Evolutionary conservation across 306 rosid genomes (phyloP).

Genomic region (Abrus precatorius): DNA sequence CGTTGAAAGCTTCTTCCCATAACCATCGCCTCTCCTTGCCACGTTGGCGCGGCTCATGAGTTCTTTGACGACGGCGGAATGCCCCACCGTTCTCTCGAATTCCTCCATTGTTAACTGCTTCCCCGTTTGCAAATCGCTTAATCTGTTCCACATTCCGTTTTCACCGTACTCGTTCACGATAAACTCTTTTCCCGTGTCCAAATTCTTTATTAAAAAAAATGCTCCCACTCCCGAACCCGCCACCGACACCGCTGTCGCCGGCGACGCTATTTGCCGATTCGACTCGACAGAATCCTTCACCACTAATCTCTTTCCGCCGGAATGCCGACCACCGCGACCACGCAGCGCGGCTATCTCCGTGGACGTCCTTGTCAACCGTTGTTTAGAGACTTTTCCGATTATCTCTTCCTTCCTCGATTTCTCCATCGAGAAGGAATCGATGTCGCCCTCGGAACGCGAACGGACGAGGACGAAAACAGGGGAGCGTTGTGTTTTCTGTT

Average conservation of each 20-base stretch:
- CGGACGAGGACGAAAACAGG: conserved; percentile 59
- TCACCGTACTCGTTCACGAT: conserved; percentile 74
- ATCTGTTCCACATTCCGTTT: conserved; percentile 80
- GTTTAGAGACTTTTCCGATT: conserved; percentile 67
- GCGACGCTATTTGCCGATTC: neutral
- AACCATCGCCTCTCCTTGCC: neutral
- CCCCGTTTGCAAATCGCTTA: conserved; percentile 85
- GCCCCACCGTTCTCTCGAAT: conserved; percentile 75
- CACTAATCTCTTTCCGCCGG: neutral
- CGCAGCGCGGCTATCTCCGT: conserved; percentile 47
- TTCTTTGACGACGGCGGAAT: conserved; percentile 73
- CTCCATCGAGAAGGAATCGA: conserved; percentile 50
- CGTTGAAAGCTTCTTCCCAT: conserved; percentile 52
- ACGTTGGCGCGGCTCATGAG: conserved; percentile 69
- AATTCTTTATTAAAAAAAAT: conserved; percentile 74
- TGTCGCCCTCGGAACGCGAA: conserved; percentile 78
- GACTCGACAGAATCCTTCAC: conserved; percentile 33
- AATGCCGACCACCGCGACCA: conserved; percentile 14
- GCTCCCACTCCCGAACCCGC: conserved; percentile 55
- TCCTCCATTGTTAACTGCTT: conserved; percentile 88
- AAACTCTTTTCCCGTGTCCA: conserved; percentile 88
- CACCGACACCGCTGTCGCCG: conserved; percentile 34
- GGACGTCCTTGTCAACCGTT: conserved; percentile 64
- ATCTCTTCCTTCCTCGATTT: conserved; percentile 62
- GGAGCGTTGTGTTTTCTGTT: neutral